A percentile compares a stretch with the other conserved stretches of the same genome.
These are phyloP conservation scores for Candida tunisiensis DNA, from an alignment of 1,139 yeast genomes.

Conservation along the genomic window DNA sequence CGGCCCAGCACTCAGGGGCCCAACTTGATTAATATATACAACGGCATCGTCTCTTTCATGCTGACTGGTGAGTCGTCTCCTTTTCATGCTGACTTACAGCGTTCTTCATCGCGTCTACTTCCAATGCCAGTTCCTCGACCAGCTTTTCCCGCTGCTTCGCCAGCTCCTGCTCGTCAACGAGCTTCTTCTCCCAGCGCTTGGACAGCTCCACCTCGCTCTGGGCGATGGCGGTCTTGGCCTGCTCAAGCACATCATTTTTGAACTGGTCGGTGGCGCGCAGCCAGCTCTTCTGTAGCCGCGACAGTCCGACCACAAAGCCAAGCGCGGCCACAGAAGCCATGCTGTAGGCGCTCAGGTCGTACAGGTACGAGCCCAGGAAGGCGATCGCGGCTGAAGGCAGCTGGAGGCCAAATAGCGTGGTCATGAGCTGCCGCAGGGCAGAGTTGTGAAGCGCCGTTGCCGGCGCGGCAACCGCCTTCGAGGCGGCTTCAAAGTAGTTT, in stretches of 20 bases:
- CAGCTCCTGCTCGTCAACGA: slow-evolving; percentile 10
- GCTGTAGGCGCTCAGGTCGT: slow-evolving; percentile 16
- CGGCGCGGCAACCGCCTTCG: slow-evolving; percentile 1
- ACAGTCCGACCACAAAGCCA: slow-evolving; percentile 20
- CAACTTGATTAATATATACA: background rate
- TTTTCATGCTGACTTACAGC: too few relatives aligned
- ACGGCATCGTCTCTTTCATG: background rate
- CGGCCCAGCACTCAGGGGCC: background rate
- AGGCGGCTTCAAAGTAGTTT: background rate
- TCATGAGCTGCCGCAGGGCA: slow-evolving; percentile 13
- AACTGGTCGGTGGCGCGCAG: slow-evolving; percentile 12
- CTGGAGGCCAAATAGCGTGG: slow-evolving; percentile 17
- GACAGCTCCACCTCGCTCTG: slow-evolving; percentile 12
- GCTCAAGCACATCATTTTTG: slow-evolving; percentile 10
- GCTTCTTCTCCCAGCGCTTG: slow-evolving; percentile 18
- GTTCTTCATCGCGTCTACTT: too few relatives aligned
- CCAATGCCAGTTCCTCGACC: slow-evolving; percentile 9
- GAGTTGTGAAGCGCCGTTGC: slow-evolving; percentile 11
- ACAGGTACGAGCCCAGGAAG: slow-evolving; percentile 15
- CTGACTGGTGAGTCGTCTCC: too few relatives aligned
- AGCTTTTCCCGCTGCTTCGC: slow-evolving; percentile 8
- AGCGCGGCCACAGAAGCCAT: slow-evolving; percentile 22
- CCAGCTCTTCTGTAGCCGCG: slow-evolving; percentile 20
- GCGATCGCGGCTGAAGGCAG: slow-evolving; percentile 18
- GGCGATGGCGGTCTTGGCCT: slow-evolving; percentile 11